phyloP scores from a whole-genome alignment of 805 yeast species.

The Ogataea trehalophila region DNA sequence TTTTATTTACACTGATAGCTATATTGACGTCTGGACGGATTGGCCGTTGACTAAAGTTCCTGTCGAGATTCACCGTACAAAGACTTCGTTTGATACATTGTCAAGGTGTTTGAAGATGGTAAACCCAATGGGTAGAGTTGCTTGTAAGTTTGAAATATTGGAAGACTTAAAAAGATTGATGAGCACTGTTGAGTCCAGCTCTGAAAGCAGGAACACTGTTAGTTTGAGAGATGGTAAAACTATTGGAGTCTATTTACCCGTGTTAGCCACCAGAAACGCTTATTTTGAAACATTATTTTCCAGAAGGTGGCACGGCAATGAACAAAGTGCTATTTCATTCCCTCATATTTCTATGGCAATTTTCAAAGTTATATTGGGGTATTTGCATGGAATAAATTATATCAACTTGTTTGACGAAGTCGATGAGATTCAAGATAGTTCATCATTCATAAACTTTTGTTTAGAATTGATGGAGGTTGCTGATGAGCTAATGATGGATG shows the following conservation, averaged over 20 bases:
- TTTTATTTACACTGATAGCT: slow-evolving; percentile 45
- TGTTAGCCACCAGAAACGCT: slow-evolving; percentile 53
- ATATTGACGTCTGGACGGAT: slow-evolving; percentile 44
- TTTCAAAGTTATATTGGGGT: slow-evolving; percentile 47
- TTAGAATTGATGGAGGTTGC: slow-evolving; percentile 56
- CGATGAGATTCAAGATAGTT: slow-evolving; percentile 15
- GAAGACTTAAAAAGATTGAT: slow-evolving; percentile 15
- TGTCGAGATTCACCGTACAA: slow-evolving; percentile 26
- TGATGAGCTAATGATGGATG: slow-evolving; percentile 58
- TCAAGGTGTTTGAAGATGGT: slow-evolving; percentile 21
- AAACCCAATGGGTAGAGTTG: slow-evolving; percentile 26
- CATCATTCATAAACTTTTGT: slow-evolving; percentile 46
- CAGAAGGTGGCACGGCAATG: slow-evolving; percentile 41
- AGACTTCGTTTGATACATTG: slow-evolving; percentile 26
- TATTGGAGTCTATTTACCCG: slow-evolving; percentile 41
- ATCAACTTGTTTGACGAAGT: slow-evolving; percentile 34
- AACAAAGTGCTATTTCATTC: slow-evolving; percentile 25
- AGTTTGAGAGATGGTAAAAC: slow-evolving; percentile 41
- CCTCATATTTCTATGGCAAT: slow-evolving; percentile 36
- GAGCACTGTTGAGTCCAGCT: background rate
- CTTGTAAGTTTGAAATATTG: slow-evolving; percentile 17
- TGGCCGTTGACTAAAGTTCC: slow-evolving; percentile 28
- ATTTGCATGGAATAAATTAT: slow-evolving; percentile 52
- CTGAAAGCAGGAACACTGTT: slow-evolving; percentile 27
- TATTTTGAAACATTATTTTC: slow-evolving; percentile 60